Percentiles rank a stretch among this genome's conserved stretches.
Conservation (phyloP, 352 stramenopile genomes). For the Globisporangium spinosum region DNA sequence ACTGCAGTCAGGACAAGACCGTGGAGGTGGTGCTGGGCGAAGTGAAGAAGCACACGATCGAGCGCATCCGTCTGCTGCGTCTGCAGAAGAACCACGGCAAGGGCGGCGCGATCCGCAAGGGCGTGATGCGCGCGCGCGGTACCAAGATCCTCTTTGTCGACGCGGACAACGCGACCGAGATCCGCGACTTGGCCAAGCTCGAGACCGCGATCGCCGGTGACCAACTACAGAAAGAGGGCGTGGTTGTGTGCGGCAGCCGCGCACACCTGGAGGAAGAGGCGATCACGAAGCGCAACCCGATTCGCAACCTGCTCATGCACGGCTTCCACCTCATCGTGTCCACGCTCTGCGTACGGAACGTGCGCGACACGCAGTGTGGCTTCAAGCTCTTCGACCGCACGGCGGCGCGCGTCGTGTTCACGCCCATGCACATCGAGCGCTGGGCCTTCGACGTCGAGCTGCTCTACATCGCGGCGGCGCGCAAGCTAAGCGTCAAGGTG, state of each 20-base stretch:
- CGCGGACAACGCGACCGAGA: constrained; percentile 91
- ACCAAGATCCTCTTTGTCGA: constrained; percentile 88
- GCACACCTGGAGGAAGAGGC: constrained; percentile 86
- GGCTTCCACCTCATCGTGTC: constrained; percentile 91
- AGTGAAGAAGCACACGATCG: constrained; percentile 40
- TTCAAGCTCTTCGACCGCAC: constrained; percentile 93
- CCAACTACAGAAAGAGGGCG: constrained; percentile 23
- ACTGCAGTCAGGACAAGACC: constrained; percentile 87
- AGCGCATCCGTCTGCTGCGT: constrained; percentile 69
- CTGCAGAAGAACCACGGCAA: constrained; percentile 91
- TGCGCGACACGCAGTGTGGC: constrained; percentile 93
- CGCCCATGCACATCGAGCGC: constrained; percentile 91
- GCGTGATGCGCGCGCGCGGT: constrained; percentile 80
- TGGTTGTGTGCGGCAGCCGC: constrained; percentile 89
- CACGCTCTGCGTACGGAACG: constrained; percentile 78
- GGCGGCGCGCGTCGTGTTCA: constrained; percentile 81
- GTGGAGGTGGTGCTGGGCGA: constrained; percentile 61
- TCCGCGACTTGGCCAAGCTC: constrained; percentile 85
- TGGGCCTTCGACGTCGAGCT: constrained; percentile 96
- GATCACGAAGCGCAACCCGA: constrained; percentile 79
- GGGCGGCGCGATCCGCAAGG: constrained; percentile 87
- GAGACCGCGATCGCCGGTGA: constrained; percentile 49
- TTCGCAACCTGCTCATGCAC: constrained; percentile 91
- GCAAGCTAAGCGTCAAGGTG: constrained; percentile 61
- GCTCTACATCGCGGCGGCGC: constrained; percentile 76